These are phyloP conservation scores for Coriolopsis trogii DNA, from an alignment of 1,284 basidiomycete species.

Conservation along the genomic window DNA sequence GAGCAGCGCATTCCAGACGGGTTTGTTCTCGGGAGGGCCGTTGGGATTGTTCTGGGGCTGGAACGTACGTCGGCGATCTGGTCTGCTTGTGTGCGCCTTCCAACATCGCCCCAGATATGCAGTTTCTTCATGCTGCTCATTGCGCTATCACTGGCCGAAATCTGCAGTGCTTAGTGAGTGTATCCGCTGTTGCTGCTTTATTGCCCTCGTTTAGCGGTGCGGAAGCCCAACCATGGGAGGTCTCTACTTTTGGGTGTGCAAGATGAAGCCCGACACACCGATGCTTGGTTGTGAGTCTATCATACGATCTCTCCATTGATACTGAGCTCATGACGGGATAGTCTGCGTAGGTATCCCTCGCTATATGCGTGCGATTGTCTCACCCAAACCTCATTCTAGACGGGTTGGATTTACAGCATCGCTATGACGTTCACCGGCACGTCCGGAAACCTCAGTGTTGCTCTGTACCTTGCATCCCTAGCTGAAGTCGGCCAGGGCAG, in stretches of 20 bases:
- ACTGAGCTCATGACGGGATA: background rate
- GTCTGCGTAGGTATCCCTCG: conserved; percentile 28
- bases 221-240: conserved; percentile 58
- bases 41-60: conserved; percentile 67
- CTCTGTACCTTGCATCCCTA: conserved; percentile 57
- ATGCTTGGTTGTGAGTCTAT: conserved; percentile 53
- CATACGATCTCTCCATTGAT: background rate
- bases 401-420: conserved; percentile 64
- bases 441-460: conserved; percentile 60
- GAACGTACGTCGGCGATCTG: conserved; percentile 46
- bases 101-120: conserved; percentile 43
- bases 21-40: conserved; percentile 60
- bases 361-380: background rate
- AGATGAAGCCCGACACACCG: conserved; percentile 59
- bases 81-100: background rate
- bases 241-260: conserved; percentile 67
- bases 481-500: conserved; percentile 52
- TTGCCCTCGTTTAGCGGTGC: background rate
- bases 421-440: conserved; percentile 65
- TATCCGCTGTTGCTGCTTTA: background rate
- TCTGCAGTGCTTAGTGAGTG: conserved; percentile 61
- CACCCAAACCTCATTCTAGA: conserved; percentile 35
- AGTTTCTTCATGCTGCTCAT: conserved; percentile 65
- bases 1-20: conserved; percentile 59
- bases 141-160: conserved; percentile 58